These are phyloP conservation scores for Chaetomiaceae sp. DNA, from an alignment of 2,329 filamentous ascomycete species.

Conservation along the genomic window DNA sequence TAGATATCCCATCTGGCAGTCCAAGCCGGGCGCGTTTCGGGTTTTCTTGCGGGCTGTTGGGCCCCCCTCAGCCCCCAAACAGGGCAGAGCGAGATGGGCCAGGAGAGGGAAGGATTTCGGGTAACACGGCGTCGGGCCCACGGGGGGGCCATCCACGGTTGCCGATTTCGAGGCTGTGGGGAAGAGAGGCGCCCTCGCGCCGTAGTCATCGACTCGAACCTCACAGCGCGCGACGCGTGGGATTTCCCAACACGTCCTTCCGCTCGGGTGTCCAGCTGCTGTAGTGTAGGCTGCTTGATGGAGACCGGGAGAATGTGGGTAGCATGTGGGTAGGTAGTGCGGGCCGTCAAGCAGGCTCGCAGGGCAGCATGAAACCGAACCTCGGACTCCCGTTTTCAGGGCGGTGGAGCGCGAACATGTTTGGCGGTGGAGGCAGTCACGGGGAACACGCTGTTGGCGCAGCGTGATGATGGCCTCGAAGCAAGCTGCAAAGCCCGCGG, in stretches of 20 bases:
- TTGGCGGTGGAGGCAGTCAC: no score
- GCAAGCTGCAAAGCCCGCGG: no score
- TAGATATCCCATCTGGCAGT: slow-evolving; percentile 2
- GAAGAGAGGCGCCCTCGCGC: no score
- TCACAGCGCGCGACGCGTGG: background rate
- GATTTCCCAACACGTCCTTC: slow-evolving; percentile 18
- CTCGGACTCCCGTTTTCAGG: slow-evolving; percentile 3
- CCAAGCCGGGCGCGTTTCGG: slow-evolving; percentile 4
- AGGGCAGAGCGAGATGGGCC: slow-evolving; percentile 9
- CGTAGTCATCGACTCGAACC: no score
- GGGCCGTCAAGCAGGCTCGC: no score
- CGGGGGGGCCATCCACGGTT: background rate
- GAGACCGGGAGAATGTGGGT: no score
- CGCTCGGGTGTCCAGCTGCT: slow-evolving; percentile 1
- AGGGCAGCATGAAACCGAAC: no score
- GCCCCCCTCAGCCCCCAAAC: background rate
- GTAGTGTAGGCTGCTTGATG: background rate
- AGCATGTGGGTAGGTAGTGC: no score
- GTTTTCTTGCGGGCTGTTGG: background rate
- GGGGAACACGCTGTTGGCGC: no score
- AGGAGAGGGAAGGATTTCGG: slow-evolving; percentile 1
- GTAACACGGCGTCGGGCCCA: background rate
- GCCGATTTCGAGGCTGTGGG: background rate
- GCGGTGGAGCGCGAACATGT: background rate
- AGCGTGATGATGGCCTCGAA: no score